Evolutionary conservation across 2,329 filamentous ascomycete genomes (phyloP), one percentile per base, ranked within the genome.

Genomic region (Botrytis cinerea): DNA sequence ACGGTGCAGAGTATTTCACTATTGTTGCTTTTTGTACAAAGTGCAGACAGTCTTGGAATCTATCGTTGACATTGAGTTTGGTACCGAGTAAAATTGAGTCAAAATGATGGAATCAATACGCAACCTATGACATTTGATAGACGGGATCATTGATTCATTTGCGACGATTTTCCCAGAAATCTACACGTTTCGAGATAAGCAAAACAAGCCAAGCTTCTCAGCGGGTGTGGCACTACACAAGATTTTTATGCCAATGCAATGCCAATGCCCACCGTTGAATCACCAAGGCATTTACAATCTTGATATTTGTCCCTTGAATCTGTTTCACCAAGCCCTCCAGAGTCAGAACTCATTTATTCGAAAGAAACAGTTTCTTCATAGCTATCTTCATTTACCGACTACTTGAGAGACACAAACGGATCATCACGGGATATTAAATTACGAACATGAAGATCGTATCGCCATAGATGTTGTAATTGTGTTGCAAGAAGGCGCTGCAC

Each of bases 401-500:
- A n/a, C 48, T 51, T 5, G 2, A 63, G 38, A 62, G 60, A 43
- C 60, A 62, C 9, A 62, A n/a, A 62, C 38, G 60, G 60, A 62
- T 63, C 61, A 63, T n/a, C 1, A 43, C 61, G 16, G 61, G 40
- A 32, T 20, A 63, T 63, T 40, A 62, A 62, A 43, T 62, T 40
- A 62, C 60, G 60, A 62, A 61, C 59, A 62, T 62, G 38, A 43
- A 43, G 60, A 43, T 63, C 61, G 38, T n/a, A 62, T 62, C 60
- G 60, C 60, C 14, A 62, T 62, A 40, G 51, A 62, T 62, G 60
- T 62, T n/a, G 60, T 62, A 61, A 61, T 61, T n/a, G 5, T 40
- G 59, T 4, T 16, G 59, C 14, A 38, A 4, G 35, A 28, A 43
- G 38, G 38, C 22, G n/a, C 43, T n/a, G 61, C 38, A 63, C 61